Conservation (phyloP, 495 filamentous ascomycete genomes). For the Hypoxylon fuscum region DNA sequence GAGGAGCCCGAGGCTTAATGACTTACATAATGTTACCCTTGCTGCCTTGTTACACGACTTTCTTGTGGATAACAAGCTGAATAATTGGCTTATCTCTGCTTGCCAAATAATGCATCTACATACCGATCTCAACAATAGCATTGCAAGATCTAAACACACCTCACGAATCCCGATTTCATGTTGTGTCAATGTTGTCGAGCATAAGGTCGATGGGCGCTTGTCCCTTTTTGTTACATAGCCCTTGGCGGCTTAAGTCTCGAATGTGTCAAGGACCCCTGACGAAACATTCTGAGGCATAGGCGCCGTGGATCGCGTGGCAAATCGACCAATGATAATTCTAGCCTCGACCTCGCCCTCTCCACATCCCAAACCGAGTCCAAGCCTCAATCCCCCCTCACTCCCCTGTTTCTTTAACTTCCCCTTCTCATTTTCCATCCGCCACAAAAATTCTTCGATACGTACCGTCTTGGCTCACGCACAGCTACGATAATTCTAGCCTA, state of each 20-base stretch:
- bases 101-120: too few relatives aligned
- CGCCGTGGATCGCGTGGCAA: slow-evolving; percentile 20
- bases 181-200: too few relatives aligned
- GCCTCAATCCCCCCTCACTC: slow-evolving; percentile 28
- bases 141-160: too few relatives aligned
- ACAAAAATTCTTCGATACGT: too few relatives aligned
- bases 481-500: slow-evolving; percentile 28
- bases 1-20: not conserved
- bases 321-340: slow-evolving; percentile 16
- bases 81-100: too few relatives aligned
- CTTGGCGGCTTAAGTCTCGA: slow-evolving; percentile 32
- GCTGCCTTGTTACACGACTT: too few relatives aligned
- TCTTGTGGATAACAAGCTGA: too few relatives aligned
- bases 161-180: too few relatives aligned
- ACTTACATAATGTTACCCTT: not conserved
- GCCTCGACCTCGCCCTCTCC: slow-evolving; percentile 16
- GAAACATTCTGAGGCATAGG: slow-evolving; percentile 48
- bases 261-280: slow-evolving; percentile 49
- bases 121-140: too few relatives aligned
- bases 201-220: too few relatives aligned
- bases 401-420: slow-evolving; percentile 5
- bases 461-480: slow-evolving; percentile 45
- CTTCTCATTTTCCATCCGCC: slow-evolving; percentile 18
- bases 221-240: too few relatives aligned
- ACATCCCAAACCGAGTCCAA: slow-evolving; percentile 35